Evolutionary conservation across 2,329 filamentous ascomycete species (phyloP), one percentile per base, ranked within the genome.

Genomic region (Fusarium verrucosum): DNA sequence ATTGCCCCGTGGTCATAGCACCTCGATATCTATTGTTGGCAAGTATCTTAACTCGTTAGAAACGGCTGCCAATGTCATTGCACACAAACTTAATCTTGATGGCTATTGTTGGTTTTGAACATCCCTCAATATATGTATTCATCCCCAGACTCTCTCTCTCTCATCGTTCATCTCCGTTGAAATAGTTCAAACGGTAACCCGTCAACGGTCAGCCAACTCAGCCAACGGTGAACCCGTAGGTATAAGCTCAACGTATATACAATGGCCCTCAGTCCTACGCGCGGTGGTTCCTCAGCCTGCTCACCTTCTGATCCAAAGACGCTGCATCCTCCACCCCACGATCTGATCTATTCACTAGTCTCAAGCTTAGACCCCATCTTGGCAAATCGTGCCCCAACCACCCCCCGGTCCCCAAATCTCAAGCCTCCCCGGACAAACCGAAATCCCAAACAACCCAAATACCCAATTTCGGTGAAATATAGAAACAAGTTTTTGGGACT

Each of bases 401-500:
- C 44, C n/a, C 40, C 40, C 22, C 44, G 22, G 40, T 47, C 13
- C 26, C 23, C 16, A 16, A 36, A 46, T 19, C 44, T 47, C 36
- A 22, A 43, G 54, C 23, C 38, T 40, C 56, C 8, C 22, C 54
- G 33, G 28, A 42, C n/a, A 40, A 23, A 58, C 40, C 16, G 19
- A 45, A 38, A 30, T 14, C 13, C 11, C 25, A 26, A n/a, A 37
- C 19, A 16, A n/a, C n/a, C n/a, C n/a, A n/a, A n/a, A 33, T 11
- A n/a, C 10, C 13, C 20, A 41, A 40, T 50, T 54, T 25, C 37
- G 62, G 62, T 59, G 36, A 22, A 49, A 10, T 10, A 10, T 10
- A 22, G 19, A 33, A 50, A 42, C 30, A 33, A 19, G 30, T 45
- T 16, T 50, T 53, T 53, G 17, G n/a, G n/a, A 46, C 30, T 42